Base-by-base conservation (phyloP, 768 basidiomycete species). In the Tricholoma furcatifolium region DNA sequence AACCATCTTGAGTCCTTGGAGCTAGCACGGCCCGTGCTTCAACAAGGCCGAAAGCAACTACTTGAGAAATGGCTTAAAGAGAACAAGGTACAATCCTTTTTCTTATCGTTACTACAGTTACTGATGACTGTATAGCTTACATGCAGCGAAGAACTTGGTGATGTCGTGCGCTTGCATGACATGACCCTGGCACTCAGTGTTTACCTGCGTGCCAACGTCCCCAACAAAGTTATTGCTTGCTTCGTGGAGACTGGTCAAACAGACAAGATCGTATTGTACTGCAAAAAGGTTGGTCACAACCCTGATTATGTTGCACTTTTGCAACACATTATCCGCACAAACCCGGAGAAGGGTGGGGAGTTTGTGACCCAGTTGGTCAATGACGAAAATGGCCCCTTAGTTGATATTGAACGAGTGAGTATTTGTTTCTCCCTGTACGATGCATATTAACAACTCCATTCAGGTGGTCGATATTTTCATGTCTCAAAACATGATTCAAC, bases 1-100 rank as follows among this genome's bases (percentile, higher is more conserved):
- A 99, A 99, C 71, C 93, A 96, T 67, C 82, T 88, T 8, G 97
- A 99, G 69, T 95, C 93, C 12, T 70, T 99, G 30, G 97, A 99
- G 68, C 82, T 99, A 42, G 97, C 97, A 1, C 84, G 94, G 43
- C 97, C 97, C 15, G 97, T 99, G 7, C 74, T 99, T 41, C 88
- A 91, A 60, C 97, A 99, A 73, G 93, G 93, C 32, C 85, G 93
- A 68, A 98, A 99, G 72, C 93, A 98, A 64, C 75, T 98, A 41
- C 76, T 99, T 14, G 97, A 99, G 76, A 98, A 98, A 65, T 99
- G 97, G 97, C 74, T 99, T 56, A 99, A 99, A 73, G 97, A 99
- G 79, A 98, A 97, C 75, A 99, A 98, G 85, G 94, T 87, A 42
- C 41, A 69, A 58, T 12, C 30, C 21, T 14, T 30, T 42, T 20